phyloP scores from a whole-genome alignment of 2,329 filamentous ascomycete species.

The Aspergillus quadricinctus region DNA sequence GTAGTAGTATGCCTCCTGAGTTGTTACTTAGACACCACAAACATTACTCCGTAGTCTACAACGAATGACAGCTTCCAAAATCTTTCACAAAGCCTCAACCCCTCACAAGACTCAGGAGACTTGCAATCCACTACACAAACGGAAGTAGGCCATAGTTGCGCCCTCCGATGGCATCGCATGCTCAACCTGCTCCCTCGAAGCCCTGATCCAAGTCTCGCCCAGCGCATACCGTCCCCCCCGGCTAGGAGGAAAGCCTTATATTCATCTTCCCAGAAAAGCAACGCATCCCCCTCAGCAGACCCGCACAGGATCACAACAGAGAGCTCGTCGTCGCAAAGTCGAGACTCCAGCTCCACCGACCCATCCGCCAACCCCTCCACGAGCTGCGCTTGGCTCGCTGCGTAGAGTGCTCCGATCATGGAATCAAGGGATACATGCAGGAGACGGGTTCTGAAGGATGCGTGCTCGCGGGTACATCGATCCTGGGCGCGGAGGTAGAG shows the following conservation, averaged over 20 bases:
- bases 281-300: constrained; percentile 9
- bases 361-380: constrained; percentile 3
- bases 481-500: constrained; percentile 8
- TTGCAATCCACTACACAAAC: neutral
- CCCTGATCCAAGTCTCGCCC: neutral
- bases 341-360: constrained; percentile 1
- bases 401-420: constrained; percentile 12
- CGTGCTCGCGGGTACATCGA: constrained; percentile 13
- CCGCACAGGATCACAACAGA: constrained; percentile 12
- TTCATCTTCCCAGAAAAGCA: constrained; percentile 14
- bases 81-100: neutral
- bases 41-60: too few relatives aligned
- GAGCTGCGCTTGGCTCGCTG: neutral
- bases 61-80: neutral
- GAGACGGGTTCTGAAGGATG: constrained; percentile 14
- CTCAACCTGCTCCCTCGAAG: neutral
- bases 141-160: too few relatives aligned
- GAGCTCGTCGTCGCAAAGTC: constrained; percentile 13
- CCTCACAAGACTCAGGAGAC: neutral
- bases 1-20: neutral
- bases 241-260: constrained; percentile 7
- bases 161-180: neutral
- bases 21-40: too few relatives aligned
- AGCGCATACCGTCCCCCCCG: neutral
- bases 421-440: constrained; percentile 11